Percentiles rank a stretch among this genome's conserved stretches.
phyloP scores from a whole-genome alignment of 169 alveolate genomes.

The Plasmodium vinckei region DNA sequence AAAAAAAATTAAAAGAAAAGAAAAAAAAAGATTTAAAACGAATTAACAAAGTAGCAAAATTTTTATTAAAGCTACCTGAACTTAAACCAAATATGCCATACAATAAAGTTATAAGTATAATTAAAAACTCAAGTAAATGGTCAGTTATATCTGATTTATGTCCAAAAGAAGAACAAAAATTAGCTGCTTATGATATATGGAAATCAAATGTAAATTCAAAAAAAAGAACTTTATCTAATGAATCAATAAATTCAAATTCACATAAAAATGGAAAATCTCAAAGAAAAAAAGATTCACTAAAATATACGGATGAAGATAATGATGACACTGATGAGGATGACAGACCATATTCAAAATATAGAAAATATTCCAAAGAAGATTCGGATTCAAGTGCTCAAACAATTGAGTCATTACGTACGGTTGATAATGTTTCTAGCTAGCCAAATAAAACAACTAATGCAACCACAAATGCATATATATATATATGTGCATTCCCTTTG shows the following conservation, averaged over 20 bases:
- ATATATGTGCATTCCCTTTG: no score
- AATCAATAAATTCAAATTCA: conserved; percentile 47
- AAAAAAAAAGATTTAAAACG: conserved; percentile 42
- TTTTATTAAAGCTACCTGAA: conserved; percentile 38
- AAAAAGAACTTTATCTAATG: conserved; percentile 25
- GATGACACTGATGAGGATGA: conserved; percentile 31
- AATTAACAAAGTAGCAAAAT: conserved; percentile 73
- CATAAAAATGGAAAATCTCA: conserved; percentile 27
- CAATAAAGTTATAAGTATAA: conserved; percentile 55
- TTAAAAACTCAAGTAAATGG: conserved; percentile 69
- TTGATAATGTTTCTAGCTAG: conserved; percentile 57
- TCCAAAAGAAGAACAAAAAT: conserved; percentile 67
- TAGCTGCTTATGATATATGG: conserved; percentile 69
- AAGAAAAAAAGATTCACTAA: conserved; percentile 22
- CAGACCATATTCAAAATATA: conserved; percentile 19
- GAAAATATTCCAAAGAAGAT: conserved; percentile 49
- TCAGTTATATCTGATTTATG: conserved; percentile 41
- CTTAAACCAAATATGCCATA: conserved; percentile 65
- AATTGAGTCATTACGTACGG: conserved; percentile 68
- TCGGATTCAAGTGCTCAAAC: conserved; percentile 72
- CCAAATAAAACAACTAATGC: not conserved
- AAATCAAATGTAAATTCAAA: conserved; percentile 36
- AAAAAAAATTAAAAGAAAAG: conserved; percentile 63
- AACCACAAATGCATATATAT: not conserved
- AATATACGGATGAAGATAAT: conserved; percentile 45